phyloP scores from a whole-genome alignment of 495 filamentous ascomycete genomes.

The Collariella sp. region DNA sequence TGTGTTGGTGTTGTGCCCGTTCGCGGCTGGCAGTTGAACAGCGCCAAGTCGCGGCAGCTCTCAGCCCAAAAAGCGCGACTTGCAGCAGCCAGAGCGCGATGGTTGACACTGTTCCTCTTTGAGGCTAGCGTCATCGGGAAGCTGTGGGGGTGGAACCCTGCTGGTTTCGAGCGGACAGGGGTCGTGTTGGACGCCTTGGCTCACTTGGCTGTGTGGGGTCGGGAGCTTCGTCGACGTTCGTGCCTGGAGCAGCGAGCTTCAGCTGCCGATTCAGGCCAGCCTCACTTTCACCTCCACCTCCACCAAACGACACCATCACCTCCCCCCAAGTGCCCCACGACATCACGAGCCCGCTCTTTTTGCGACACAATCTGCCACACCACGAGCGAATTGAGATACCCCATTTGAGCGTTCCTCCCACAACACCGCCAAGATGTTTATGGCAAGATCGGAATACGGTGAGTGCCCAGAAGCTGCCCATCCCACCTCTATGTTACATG shows the following conservation, averaged over 20 bases:
- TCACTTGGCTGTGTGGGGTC: constrained; percentile 3
- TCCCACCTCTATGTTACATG: neutral
- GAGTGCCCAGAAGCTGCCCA: constrained; percentile 14
- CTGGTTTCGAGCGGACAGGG: constrained; percentile 4
- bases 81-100: neutral
- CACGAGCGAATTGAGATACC: constrained; percentile 13
- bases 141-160: constrained; percentile 9
- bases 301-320: constrained; percentile 3
- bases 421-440: constrained; percentile 76
- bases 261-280: constrained; percentile 22
- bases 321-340: constrained; percentile 6
- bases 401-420: constrained; percentile 7
- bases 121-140: neutral
- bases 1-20: neutral
- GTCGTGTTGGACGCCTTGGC: constrained; percentile 17
- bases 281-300: constrained; percentile 14
- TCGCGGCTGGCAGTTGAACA: neutral
- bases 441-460: constrained; percentile 99
- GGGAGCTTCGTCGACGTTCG: constrained; percentile 26
- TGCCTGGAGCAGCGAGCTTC: constrained; percentile 35
- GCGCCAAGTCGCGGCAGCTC: constrained; percentile 12
- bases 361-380: neutral
- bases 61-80: constrained; percentile 12
- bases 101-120: neutral
- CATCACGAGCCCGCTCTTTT: constrained; percentile 11